Evolutionary conservation across 257 asterid genomes (phyloP).

Genomic region (Datura wrightii): DNA sequence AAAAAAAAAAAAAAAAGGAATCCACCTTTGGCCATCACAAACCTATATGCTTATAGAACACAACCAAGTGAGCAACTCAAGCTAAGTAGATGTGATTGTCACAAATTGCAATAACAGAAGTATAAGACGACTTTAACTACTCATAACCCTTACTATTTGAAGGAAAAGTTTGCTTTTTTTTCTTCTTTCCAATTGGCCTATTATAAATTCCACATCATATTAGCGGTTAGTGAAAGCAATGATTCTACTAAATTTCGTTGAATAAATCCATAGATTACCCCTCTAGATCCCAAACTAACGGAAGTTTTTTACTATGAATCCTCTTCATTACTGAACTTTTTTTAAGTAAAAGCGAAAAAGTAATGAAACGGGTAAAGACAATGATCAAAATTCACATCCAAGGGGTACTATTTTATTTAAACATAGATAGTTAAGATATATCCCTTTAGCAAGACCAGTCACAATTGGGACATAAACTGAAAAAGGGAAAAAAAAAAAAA

Average conservation of each 20-base stretch:
- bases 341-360: not conserved
- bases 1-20: not conserved
- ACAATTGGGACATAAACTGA: conserved; percentile 9
- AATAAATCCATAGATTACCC: conserved; percentile 1
- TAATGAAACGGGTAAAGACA: not conserved
- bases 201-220: not conserved
- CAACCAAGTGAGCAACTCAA: not conserved
- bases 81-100: not conserved
- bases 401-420: conserved; percentile 9
- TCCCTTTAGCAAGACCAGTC: not conserved
- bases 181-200: not conserved
- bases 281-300: not conserved
- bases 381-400: not conserved
- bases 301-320: not conserved
- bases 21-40: not conserved
- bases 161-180: not conserved
- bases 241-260: not conserved
- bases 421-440: conserved; percentile 22
- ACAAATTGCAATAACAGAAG: not conserved
- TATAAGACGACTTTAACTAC: not conserved
- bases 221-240: not conserved
- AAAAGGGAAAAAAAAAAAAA: not conserved
- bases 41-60: not conserved
- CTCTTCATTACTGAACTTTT: not conserved
- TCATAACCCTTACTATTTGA: not conserved